Evolutionary conservation across 164 flowering plant species (phyloP), one percentile per base, ranked within the genome.

Genomic region (Vitis riparia): DNA sequence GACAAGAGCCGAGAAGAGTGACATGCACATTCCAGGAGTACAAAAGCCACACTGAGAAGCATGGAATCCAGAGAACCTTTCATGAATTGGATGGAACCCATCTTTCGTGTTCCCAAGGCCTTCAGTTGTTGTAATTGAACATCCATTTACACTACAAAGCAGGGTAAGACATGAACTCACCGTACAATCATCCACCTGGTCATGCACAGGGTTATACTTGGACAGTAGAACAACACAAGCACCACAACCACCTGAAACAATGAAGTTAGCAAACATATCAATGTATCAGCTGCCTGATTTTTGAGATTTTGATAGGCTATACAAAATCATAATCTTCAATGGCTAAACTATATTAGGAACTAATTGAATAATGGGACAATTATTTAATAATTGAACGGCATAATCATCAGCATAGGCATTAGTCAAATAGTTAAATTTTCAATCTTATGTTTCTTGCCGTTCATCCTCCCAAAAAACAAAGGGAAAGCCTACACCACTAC

Each of bases 21-120:
- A 94, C 70, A 94, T 76, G 71, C 97, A 94, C 90, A 94, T 88
- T 23, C 99, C 99, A 2, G 99, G 99, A 64, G 97, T 92, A 68
- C 97, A 94, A 67, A 85, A 94, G 55, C 97, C 99, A 73, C 98
- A 92, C 17, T 17, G 17, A 17, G 17, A 17, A 17, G 17, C 97
- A 84, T 91, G 97, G 71, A 94, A 94, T 9, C 97, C 97, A 51
- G 97, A 62, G 52, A 94, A 74, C 70, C 99, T 83, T 72, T 87
- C 75, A 53, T 94, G 97, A 73, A 94, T 92, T 11, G 95, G 62
- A 68, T 94, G 97, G 77, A 86, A 90, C 1, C 97, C 99, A 66
- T 87, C 84, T 81, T 79, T 88, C 71, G 78, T 74, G 63, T 90
- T 92, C 50, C 99, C 97, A 55, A 94, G 84, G 23, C 97, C 99